Evolutionary conservation across 768 basidiomycete species (phyloP).

Genomic region (Lentinula guzmanii): DNA sequence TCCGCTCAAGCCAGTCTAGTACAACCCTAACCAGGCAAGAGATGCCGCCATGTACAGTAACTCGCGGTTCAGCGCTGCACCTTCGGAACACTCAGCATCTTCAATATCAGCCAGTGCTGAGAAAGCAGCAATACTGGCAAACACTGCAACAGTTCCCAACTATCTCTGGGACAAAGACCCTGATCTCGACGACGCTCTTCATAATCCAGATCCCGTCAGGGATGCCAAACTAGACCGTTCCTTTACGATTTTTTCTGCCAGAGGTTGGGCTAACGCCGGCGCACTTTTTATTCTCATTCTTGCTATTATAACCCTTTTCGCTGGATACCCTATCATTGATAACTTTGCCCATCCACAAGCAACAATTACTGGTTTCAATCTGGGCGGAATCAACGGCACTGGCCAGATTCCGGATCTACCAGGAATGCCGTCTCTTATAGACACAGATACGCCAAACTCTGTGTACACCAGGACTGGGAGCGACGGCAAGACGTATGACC

Average conservation of each 20-base stretch:
- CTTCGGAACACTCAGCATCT: constrained; percentile 28
- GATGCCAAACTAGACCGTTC: constrained; percentile 53
- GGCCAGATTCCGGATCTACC: constrained; percentile 83
- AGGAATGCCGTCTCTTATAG: constrained; percentile 65
- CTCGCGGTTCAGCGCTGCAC: constrained; percentile 52
- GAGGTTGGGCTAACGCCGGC: constrained; percentile 80
- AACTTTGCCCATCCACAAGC: constrained; percentile 34
- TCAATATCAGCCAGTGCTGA: constrained; percentile 19
- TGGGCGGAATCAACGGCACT: constrained; percentile 83
- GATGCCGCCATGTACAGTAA: constrained; percentile 39
- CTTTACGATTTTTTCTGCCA: constrained; percentile 69
- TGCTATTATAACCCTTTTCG: constrained; percentile 75
- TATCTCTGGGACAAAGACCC: constrained; percentile 81
- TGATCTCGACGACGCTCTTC: constrained; percentile 85
- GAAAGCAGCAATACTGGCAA: constrained; percentile 24
- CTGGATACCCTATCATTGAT: constrained; percentile 80
- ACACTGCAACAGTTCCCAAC: constrained; percentile 61
- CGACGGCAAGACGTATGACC: constrained; percentile 73
- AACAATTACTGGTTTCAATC: constrained; percentile 57
- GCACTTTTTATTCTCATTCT: constrained; percentile 64
- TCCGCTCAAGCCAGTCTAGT: constrained; percentile 30
- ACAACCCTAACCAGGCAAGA: constrained; percentile 45
- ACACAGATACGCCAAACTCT: constrained; percentile 62
- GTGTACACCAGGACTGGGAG: constrained; percentile 54
- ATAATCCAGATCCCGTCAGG: constrained; percentile 79